phyloP scores from a whole-genome alignment of 192 early-diverging fungal genomes.

The Coemansia sp. region DNA sequence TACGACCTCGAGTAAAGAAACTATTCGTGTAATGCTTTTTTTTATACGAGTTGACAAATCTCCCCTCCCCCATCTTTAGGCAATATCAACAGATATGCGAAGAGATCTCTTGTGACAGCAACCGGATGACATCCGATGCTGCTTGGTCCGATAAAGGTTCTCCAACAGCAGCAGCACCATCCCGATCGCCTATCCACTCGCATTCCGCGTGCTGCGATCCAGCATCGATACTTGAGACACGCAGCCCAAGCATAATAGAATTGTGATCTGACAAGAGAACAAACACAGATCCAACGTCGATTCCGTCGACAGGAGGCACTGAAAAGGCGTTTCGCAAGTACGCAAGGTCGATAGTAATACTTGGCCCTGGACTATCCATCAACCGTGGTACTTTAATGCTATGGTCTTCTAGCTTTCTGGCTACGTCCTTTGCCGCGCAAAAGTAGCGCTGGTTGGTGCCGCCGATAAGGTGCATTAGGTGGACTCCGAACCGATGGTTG shows the following conservation, averaged over 20 bases:
- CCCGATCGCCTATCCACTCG: background rate
- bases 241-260: background rate
- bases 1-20: too few relatives aligned
- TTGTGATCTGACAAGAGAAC: background rate
- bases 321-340: slow-evolving; percentile 17
- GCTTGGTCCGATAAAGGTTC: background rate
- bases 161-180: background rate
- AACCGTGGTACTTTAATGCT: background rate
- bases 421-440: background rate
- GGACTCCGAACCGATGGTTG: slow-evolving; percentile 36
- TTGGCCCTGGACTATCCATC: background rate
- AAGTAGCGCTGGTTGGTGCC: slow-evolving; percentile 10
- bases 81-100: background rate
- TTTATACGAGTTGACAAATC: background rate
- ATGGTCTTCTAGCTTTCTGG: background rate
- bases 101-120: background rate
- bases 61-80: background rate
- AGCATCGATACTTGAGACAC: background rate
- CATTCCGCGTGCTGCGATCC: background rate
- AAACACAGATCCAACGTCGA: slow-evolving; percentile 13
- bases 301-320: slow-evolving; percentile 31
- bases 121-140: background rate
- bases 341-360: slow-evolving; percentile 5
- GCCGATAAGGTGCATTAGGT: slow-evolving; percentile 22
- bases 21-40: background rate